Conservation (phyloP, 192 early-diverging fungal genomes). For the Coemansia umbellata region DNA sequence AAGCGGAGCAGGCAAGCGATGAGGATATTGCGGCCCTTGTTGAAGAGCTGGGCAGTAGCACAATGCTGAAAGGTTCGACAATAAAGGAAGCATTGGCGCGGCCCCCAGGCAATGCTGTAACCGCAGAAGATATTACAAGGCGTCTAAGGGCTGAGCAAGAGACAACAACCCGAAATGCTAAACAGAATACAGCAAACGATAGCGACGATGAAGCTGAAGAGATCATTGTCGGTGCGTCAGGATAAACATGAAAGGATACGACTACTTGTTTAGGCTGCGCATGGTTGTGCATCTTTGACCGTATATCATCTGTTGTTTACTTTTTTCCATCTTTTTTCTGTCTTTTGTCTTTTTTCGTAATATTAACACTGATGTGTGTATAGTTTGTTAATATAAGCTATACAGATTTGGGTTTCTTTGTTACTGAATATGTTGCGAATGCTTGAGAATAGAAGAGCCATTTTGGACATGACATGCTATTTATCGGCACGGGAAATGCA, state of each 20-base stretch:
- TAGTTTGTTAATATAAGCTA: too few relatives aligned
- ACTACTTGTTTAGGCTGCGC: too few relatives aligned
- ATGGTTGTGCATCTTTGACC: too few relatives aligned
- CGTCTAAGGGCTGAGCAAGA: conserved; percentile 44
- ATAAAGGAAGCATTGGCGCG: not conserved
- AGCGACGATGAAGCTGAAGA: conserved; percentile 15
- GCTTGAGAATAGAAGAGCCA: too few relatives aligned
- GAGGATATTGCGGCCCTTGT: conserved; percentile 47
- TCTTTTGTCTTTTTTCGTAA: too few relatives aligned
- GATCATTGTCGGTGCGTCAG: conserved; percentile 20
- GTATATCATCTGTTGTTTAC: too few relatives aligned
- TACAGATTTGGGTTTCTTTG: too few relatives aligned
- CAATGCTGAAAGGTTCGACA: not conserved
- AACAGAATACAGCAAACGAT: not conserved
- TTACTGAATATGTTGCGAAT: too few relatives aligned
- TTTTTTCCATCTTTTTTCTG: not conserved
- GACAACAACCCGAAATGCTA: conserved; percentile 2
- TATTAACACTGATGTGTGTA: too few relatives aligned
- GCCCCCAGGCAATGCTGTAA: conserved; percentile 12
- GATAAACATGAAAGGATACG: not conserved
- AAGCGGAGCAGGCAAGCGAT: conserved; percentile 30
- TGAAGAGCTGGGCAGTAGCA: conserved; percentile 24
- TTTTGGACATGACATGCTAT: too few relatives aligned
- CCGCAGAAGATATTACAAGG: conserved; percentile 37
- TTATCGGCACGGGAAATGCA: too few relatives aligned